Evolutionary conservation across 2,329 filamentous ascomycete genomes (phyloP).

Genomic region (Sphaerostilbella broomeana): DNA sequence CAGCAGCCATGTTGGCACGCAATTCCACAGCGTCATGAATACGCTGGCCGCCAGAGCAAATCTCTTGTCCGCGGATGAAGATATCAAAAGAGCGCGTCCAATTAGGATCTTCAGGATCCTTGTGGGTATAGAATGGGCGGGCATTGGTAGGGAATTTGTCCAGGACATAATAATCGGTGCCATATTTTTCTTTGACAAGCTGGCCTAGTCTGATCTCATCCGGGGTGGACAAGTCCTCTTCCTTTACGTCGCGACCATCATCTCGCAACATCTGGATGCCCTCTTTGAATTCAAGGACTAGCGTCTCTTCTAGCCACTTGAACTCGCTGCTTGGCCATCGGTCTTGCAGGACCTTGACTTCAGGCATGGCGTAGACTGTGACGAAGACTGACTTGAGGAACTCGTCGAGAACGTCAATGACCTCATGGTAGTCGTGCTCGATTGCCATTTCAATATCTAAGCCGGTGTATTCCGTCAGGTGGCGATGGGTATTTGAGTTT

Average conservation of each 20-base stretch:
- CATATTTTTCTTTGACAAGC: constrained; percentile 77
- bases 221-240: constrained; percentile 74
- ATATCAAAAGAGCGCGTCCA: constrained; percentile 94
- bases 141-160: constrained; percentile 86
- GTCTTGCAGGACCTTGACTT: constrained; percentile 72
- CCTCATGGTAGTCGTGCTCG: constrained; percentile 82
- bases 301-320: constrained; percentile 79
- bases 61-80: constrained; percentile 88
- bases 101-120: constrained; percentile 62
- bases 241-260: constrained; percentile 67
- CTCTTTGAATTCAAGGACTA: constrained; percentile 71
- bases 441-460: constrained; percentile 91
- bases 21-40: constrained; percentile 74
- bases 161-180: constrained; percentile 87
- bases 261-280: constrained; percentile 76
- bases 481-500: constrained; percentile 91
- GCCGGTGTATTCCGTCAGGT: constrained; percentile 91
- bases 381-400: constrained; percentile 68
- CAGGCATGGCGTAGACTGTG: constrained; percentile 43
- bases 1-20: constrained; percentile 67
- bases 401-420: constrained; percentile 68
- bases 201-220: constrained; percentile 83
- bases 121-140: constrained; percentile 87
- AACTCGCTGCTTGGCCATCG: constrained; percentile 84
- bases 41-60: constrained; percentile 86